Base-by-base conservation (phyloP, 2,329 filamentous ascomycete species). In the Talaromyces islandicus region DNA sequence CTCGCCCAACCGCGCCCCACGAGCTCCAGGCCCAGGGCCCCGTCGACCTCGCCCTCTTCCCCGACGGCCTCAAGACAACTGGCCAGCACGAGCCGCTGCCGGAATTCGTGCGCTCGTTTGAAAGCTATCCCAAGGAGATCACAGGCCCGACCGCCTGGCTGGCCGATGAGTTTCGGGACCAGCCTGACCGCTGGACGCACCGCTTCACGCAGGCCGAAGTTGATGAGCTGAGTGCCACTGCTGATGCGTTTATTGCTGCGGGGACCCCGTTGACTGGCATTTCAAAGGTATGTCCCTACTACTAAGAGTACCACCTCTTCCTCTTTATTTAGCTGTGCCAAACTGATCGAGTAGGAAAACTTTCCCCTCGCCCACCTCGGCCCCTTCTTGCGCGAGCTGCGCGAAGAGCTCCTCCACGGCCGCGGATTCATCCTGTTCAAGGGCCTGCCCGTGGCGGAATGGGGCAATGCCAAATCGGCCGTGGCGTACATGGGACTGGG, bases 401-500 rank as follows among this genome's bases (percentile, higher is more conserved):
- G 85, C 55, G 78, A 82, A 19, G 88, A 90, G 63, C 78, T 90
- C n/a, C 75, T 95, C 59, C 85, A 95, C 70, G 91, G 90, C 64
- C 94, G 94, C 69, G 92, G 92, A 17, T 96, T 96, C 77, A 89
- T 94, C 64, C 83, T 96, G 14, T 94, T 95, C 80, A 95, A 94
- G 73, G 86, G 88, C 56, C 88, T 96, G 72, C 91, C 91, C 0
- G 89, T 92, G 0, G 69, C 83, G 50, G 72, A 83, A 75, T 96
- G 92, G 92, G 86, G 88, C 0, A 84, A 85, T 57, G 83, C 86
- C 71, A 96, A 96, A 77, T 90, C 86, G 11, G 91, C 91, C 7
- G 86, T 91, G 11, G 91, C 88, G n/a, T 96, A 95, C 77, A 92
- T 96, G 88, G 92, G 92, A 4, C 81, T 96, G 2, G 88, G 90